Evolutionary conservation across 495 filamentous ascomycete species (phyloP).

Genomic region (Aspergillus sparsus): DNA sequence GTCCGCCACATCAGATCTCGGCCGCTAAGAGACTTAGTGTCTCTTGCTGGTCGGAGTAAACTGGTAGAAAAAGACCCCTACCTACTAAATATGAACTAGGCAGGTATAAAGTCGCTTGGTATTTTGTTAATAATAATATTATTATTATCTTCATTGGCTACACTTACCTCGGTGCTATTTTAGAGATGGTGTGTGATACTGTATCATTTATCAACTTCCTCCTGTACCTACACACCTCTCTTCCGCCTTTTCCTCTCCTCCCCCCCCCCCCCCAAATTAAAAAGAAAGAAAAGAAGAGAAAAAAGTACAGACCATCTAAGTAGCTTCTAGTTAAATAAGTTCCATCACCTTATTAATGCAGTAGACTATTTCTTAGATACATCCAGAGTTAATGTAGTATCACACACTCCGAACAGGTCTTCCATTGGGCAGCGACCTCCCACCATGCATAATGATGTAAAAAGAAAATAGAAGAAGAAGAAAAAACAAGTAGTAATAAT

Average conservation of each 20-base stretch:
- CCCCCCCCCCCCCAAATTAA: no score
- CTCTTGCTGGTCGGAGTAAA: background rate
- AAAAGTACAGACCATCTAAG: no score
- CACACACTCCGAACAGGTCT: background rate
- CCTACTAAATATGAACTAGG: background rate
- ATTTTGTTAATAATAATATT: background rate
- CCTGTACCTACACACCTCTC: no score
- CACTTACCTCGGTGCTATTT: no score
- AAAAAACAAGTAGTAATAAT: background rate
- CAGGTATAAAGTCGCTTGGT: background rate
- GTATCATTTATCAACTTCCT: no score
- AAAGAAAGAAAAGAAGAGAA: no score
- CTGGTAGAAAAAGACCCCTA: no score
- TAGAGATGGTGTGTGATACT: no score
- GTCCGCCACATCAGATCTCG: background rate
- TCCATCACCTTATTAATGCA: background rate
- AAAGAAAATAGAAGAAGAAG: background rate
- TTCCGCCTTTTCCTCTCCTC: no score
- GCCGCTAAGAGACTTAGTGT: background rate
- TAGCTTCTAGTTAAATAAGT: background rate
- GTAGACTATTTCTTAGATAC: background rate
- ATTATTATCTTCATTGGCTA: background rate
- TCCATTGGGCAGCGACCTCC: conserved; percentile 3
- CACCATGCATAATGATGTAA: conserved; percentile 8
- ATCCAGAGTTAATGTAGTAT: background rate